Base-by-base conservation (phyloP, 208 protist species). In the Trypanosoma avium region DNA sequence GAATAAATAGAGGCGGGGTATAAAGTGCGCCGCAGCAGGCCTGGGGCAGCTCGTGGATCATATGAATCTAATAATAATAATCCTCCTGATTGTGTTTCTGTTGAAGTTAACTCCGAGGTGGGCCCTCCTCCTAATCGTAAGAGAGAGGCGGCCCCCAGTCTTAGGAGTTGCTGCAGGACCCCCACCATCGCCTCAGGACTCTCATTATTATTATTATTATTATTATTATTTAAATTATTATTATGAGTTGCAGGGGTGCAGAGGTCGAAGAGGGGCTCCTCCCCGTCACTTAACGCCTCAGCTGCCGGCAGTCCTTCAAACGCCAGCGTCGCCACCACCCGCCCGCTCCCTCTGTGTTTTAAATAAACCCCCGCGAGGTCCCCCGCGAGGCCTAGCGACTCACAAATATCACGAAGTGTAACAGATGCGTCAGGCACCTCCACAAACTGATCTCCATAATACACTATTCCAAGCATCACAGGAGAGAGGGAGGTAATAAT, bases 1-100 rank as follows among this genome's bases (percentile, higher is more conserved):
- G 77, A 90, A 74, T 95, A 95, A 40, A 83, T 63, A 12, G 76
- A 79, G 10, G 77, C 29, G 0, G 79, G 77, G 48, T 95, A 95
- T 12, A 91, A 55, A 3, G 76, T 79, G 3, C 82, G 75, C 6
- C 61, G 42, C 38, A 95, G 55, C 2, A 87, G 68, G 0, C 77
- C 75, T 0, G 89, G 85, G 0, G 84, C 73, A 2, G 71, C 52
- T 4, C 46, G 36, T 1, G 81, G 70, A 43, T 81, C 56, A 66
- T 95, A 95, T 26, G 72, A 54, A 0, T 80, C 75, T 30, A 74
- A 32, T 19, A 47, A 36, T 46, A 54, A 50, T 0, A 73, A 54
- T 2, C 59, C 61, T 2, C 47, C 57, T 4, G 78, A 67, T 43
- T 84, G n/a, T n/a, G n/a, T n/a, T n/a, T n/a, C n/a, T n/a, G n/a